Evolutionary conservation across 179 eudicot species (phyloP).

Genomic region (Spinacia oleracea): DNA sequence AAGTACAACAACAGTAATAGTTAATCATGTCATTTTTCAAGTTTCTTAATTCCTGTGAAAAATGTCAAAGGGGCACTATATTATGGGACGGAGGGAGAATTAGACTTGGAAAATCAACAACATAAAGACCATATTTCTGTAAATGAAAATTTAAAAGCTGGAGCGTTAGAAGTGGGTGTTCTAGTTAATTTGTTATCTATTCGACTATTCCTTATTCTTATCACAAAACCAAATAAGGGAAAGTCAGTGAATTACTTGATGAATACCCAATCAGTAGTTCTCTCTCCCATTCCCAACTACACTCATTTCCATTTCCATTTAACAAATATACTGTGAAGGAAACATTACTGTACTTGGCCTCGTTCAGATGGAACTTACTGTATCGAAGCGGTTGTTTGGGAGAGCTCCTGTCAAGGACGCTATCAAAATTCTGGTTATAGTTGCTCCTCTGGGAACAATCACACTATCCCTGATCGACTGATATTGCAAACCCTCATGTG

Average conservation of each 20-base stretch:
- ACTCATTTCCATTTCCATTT: neutral
- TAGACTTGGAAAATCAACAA: neutral
- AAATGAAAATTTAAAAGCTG: no score
- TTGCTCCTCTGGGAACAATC: slow-evolving; percentile 79
- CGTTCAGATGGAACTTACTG: slow-evolving; percentile 36
- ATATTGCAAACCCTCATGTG: slow-evolving; percentile 58
- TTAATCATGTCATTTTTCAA: no score
- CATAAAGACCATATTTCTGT: neutral
- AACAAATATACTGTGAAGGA: neutral
- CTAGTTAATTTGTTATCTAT: no score
- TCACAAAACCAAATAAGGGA: neutral
- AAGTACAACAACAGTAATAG: no score
- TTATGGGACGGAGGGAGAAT: no score
- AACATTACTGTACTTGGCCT: neutral
- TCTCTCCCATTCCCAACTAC: neutral
- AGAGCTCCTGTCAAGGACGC: slow-evolving; percentile 95
- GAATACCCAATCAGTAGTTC: neutral
- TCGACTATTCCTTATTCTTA: neutral
- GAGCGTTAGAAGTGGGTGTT: neutral
- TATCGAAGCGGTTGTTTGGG: slow-evolving; percentile 87
- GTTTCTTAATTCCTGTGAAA: no score
- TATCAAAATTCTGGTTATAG: slow-evolving; percentile 74
- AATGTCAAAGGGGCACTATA: no score
- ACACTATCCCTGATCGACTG: slow-evolving; percentile 68
- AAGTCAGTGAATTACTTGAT: neutral